Conservation (phyloP, 169 alveolate species). For the Eimeria nieschulzi region DNA sequence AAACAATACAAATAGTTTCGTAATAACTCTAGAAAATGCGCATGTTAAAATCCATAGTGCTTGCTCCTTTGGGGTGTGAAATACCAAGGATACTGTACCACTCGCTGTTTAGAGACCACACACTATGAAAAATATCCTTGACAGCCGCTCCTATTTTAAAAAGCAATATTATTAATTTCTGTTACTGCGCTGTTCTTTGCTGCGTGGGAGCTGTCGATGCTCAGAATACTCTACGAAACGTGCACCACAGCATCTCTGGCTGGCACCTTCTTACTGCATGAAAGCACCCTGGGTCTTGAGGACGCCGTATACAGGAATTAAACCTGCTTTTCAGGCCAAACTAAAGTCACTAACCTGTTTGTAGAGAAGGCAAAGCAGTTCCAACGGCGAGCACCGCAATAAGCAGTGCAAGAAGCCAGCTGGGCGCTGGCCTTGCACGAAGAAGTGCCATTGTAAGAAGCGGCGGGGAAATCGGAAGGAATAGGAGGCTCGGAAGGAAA, state of each 20-base stretch:
- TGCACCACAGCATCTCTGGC: not conserved
- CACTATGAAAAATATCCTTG: no score
- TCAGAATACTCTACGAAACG: not conserved
- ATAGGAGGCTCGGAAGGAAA: not conserved
- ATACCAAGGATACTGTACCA: no score
- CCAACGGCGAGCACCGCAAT: not conserved
- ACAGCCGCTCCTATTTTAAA: no score
- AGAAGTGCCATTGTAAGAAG: constrained; percentile 3
- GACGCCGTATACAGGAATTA: not conserved
- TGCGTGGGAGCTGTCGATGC: not conserved
- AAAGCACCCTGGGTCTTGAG: not conserved
- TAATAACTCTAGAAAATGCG: no score
- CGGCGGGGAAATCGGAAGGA: not conserved
- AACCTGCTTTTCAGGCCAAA: not conserved
- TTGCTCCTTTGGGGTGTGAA: no score
- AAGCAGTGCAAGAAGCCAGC: constrained; percentile 12
- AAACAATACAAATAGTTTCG: not conserved
- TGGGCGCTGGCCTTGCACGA: constrained; percentile 42
- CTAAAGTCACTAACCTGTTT: constrained; percentile 16
- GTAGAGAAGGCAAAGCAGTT: constrained; percentile 5
- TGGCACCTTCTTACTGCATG: not conserved
- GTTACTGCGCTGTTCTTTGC: no score
- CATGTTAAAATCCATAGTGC: no score
- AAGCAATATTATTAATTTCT: no score
- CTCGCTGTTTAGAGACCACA: no score